Evolutionary conservation across 177 flowering plant genomes (phyloP).

Genomic region (Vitis hybrid): DNA sequence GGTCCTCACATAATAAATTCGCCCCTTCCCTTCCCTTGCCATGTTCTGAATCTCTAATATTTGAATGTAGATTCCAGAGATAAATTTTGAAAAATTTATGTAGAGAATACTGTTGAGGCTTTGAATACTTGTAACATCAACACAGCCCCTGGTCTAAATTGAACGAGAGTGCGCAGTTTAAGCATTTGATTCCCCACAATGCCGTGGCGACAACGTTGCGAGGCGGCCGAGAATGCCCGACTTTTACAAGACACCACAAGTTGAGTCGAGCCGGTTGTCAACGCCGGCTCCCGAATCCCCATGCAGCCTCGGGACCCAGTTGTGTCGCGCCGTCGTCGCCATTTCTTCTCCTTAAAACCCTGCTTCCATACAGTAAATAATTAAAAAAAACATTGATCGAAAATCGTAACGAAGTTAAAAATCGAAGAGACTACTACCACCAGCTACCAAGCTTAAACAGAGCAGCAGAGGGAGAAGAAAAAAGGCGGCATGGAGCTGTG

Average conservation of each 20-base stretch:
- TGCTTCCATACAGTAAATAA: not conserved
- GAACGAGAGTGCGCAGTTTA: slow-evolving; percentile 9
- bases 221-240: slow-evolving; percentile 11
- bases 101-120: no score
- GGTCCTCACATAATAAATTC: no score
- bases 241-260: slow-evolving; percentile 13
- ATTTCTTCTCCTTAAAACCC: not conserved
- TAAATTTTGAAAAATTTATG: no score
- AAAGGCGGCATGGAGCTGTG: not conserved
- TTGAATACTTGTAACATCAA: no score
- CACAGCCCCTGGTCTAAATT: not conserved
- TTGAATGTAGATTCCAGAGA: no score
- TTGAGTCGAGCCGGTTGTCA: slow-evolving; percentile 11
- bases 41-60: no score
- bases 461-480: not conserved
- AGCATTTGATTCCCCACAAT: not conserved
- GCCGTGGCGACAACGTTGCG: slow-evolving; percentile 24
- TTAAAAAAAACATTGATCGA: no score
- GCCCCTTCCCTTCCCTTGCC: no score
- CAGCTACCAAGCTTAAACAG: no score
- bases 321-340: slow-evolving; percentile 21
- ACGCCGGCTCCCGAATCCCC: slow-evolving; percentile 18
- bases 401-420: not conserved
- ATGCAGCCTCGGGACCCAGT: slow-evolving; percentile 10
- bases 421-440: no score